Conservation (phyloP, 1,139 yeast species). For the Sugiyamaella novakii region DNA sequence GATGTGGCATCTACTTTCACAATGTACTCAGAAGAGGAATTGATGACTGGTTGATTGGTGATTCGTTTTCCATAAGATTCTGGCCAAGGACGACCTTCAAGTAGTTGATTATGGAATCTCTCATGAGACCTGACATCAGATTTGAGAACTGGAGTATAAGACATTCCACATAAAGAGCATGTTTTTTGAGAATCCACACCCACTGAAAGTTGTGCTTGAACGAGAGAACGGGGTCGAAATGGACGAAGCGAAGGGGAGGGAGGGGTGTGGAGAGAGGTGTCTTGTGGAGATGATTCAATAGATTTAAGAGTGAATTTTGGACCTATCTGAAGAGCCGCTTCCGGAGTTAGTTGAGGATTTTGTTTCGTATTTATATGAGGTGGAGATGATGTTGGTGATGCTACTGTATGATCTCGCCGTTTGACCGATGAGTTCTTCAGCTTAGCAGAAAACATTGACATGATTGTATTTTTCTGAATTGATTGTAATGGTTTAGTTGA, state of each 20-base stretch:
- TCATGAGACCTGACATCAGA: slow-evolving; percentile 53
- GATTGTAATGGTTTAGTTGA: neutral
- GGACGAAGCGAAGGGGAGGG: neutral
- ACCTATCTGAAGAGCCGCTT: too few relatives aligned
- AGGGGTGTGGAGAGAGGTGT: too few relatives aligned
- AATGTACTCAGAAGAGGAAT: slow-evolving; percentile 28
- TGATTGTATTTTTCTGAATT: slow-evolving; percentile 10
- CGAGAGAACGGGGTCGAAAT: neutral
- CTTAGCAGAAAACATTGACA: slow-evolving; percentile 12
- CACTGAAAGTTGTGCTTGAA: slow-evolving; percentile 12
- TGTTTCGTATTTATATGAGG: neutral
- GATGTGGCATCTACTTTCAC: slow-evolving; percentile 40
- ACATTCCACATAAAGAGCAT: slow-evolving; percentile 55
- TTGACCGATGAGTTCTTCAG: neutral
- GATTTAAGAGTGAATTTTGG: too few relatives aligned
- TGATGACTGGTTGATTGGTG: neutral
- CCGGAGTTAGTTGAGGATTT: neutral
- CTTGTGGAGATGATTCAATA: too few relatives aligned
- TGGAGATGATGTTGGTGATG: neutral
- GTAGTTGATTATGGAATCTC: slow-evolving; percentile 48
- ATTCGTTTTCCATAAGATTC: slow-evolving; percentile 41
- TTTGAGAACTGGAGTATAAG: slow-evolving; percentile 51
- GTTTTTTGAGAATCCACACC: slow-evolving; percentile 13
- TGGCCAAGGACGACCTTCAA: slow-evolving; percentile 52
- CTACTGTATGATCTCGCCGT: neutral